Evolutionary conservation across 306 rosid species (phyloP).

Genomic region (Vicia villosa): DNA sequence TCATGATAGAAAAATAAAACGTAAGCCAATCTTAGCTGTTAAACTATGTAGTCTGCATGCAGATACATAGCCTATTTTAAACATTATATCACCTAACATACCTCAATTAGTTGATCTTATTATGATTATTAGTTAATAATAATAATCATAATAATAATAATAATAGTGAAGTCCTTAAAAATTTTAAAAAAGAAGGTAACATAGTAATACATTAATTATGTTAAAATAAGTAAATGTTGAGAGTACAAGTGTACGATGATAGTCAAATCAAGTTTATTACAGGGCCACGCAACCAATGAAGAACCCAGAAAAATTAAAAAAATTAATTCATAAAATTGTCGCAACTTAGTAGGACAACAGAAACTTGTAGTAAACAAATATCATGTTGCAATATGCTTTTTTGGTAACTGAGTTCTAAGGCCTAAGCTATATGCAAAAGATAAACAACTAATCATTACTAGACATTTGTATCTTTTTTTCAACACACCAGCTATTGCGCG

Average conservation of each 20-base stretch:
- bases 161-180: neutral
- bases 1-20: no score
- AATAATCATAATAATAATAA: neutral
- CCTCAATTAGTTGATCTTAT: no score
- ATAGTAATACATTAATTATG: no score
- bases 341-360: neutral
- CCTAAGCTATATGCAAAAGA: neutral
- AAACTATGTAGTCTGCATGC: no score
- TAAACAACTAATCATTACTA: neutral
- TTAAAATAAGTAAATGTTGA: neutral
- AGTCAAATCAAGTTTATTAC: no score
- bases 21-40: no score
- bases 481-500: no score
- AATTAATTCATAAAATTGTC: neutral
- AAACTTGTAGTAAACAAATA: conserved; percentile 1
- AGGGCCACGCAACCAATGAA: conserved; percentile 1
- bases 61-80: no score
- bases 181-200: no score
- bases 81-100: no score
- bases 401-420: neutral
- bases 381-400: neutral
- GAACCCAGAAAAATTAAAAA: neutral
- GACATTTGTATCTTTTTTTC: no score
- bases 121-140: no score
- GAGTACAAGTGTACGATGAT: neutral